A percentile compares a stretch with the other conserved stretches of the same genome.
Conservation (phyloP, 2,329 filamentous ascomycete genomes). For the Colletotrichum limetticola region DNA sequence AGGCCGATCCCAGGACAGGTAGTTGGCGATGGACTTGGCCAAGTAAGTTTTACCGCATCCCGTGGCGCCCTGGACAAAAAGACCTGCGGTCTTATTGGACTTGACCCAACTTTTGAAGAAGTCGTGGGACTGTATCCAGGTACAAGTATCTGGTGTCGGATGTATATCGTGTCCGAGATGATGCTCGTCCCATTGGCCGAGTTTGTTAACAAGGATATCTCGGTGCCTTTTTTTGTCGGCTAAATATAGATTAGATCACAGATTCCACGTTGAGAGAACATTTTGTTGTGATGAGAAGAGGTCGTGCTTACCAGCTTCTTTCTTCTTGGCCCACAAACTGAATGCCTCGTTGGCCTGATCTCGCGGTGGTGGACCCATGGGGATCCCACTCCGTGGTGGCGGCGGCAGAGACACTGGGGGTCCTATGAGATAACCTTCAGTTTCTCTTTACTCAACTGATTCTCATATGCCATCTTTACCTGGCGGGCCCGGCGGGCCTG, state of each 20-base stretch:
- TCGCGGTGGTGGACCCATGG: not conserved
- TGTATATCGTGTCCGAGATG: slow-evolving; percentile 21
- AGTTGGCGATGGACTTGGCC: slow-evolving; percentile 36
- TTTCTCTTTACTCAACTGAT: not conserved
- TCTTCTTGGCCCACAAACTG: slow-evolving; percentile 8
- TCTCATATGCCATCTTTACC: not conserved
- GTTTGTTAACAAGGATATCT: not conserved
- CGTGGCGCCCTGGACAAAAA: slow-evolving; percentile 33
- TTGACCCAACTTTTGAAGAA: slow-evolving; percentile 36
- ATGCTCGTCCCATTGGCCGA: slow-evolving; percentile 14
- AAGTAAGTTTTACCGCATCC: slow-evolving; percentile 39
- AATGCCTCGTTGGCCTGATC: not conserved
- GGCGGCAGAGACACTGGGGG: not conserved
- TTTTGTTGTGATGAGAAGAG: not conserved
- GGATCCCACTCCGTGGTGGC: not conserved
- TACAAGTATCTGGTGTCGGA: slow-evolving; percentile 34
- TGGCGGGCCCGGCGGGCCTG: not conserved
- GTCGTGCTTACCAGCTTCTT: not conserved
- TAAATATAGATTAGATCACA: not conserved
- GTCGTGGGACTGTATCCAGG: slow-evolving; percentile 34
- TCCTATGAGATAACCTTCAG: not conserved
- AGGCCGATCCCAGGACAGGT: slow-evolving; percentile 28
- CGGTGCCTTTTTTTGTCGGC: not conserved
- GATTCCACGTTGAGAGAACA: not conserved
- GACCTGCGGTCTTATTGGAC: slow-evolving; percentile 18